A percentile compares a stretch with the other conserved stretches of the same genome.
phyloP scores from a whole-genome alignment of 2,329 filamentous ascomycete genomes.

The Cladosporium sp. region DNA sequence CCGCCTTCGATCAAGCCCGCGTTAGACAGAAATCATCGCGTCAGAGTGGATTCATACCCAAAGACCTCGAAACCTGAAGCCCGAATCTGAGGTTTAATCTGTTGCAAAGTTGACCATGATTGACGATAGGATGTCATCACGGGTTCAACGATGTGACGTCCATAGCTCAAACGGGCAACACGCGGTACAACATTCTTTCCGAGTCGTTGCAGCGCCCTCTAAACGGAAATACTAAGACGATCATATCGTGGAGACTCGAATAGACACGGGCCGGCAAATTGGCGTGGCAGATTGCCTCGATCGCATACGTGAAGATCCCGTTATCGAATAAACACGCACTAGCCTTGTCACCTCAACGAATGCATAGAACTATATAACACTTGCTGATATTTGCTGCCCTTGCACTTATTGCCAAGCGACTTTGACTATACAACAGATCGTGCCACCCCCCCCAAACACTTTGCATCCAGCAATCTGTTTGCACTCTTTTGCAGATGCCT shows the following conservation, averaged over 20 bases:
- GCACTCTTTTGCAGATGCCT: neutral
- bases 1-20: neutral
- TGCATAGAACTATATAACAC: neutral
- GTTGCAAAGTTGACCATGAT: neutral
- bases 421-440: neutral
- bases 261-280: neutral
- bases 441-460: neutral
- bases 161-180: neutral
- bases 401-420: neutral
- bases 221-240: neutral
- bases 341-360: neutral
- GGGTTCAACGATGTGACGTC: neutral
- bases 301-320: neutral
- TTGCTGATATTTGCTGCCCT: neutral
- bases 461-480: neutral
- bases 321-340: neutral
- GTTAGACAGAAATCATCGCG: neutral
- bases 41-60: neutral
- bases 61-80: neutral
- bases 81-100: neutral
- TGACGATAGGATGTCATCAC: neutral
- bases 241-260: neutral
- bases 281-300: neutral
- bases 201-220: neutral
- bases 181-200: neutral